Evolutionary conservation across 2,329 filamentous ascomycete genomes (phyloP), one percentile per base, ranked within the genome.

Genomic region (Pezizomycotina sp.): DNA sequence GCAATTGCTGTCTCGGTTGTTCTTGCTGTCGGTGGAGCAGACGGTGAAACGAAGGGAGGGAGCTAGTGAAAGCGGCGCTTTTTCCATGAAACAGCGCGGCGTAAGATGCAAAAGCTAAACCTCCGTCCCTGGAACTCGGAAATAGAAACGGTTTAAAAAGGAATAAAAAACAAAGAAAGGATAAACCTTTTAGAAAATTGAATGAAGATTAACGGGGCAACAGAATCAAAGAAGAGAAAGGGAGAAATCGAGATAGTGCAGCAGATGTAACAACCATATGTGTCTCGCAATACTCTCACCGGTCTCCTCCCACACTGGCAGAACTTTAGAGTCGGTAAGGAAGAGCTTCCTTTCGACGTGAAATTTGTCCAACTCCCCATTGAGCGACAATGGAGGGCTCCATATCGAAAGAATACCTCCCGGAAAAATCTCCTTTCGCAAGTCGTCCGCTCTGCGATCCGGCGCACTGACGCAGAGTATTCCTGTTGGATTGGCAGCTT

Each of bases 251-350:
- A n/a, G n/a, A 25, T 18, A 20, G 13, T 18, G 16, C 27, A 16
- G n/a, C 15, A 27, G 19, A 21, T 13, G 24, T 27, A 36, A 56
- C 52, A 61, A 74, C 75, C 75, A 80, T 31, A 79, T 62, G 57
- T 80, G 75, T 26, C 73, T 61, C 4, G 75, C 75, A 50, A 80
- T 79, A 52, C 71, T 77, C 50, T 80, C 74, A 3, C 74, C 74
- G 0, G 71, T 76, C 50, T 79, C 75, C 52, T 80, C 75, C 60
- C 68, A 73, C 27, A 79, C 66, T 21, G 55, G 55, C 6, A 73
- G 48, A 4, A 51, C 51, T 4, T 57, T 48, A 14, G 57, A 54
- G 22, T 55, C 52, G 4, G 57, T 48, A 5, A 66, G 55, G 8
- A 50, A 49, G 38, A 75, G 63, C 9, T 65, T 61, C 44, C 73